Evolutionary conservation across 2,329 filamentous ascomycete genomes (phyloP).

Genomic region (Pleurostoma richardsiae): DNA sequence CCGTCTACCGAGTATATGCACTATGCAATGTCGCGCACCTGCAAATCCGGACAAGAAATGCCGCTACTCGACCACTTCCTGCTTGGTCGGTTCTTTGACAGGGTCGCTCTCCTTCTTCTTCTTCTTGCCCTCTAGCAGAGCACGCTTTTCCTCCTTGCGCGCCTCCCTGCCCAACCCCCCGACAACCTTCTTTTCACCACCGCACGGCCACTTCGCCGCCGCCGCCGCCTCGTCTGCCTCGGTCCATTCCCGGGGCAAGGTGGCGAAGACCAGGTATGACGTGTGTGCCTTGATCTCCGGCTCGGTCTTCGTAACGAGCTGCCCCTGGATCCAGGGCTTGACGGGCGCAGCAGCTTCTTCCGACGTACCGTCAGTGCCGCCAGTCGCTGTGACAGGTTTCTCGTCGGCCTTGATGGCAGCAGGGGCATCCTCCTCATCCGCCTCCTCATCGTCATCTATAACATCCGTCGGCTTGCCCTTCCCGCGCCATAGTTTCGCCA

Average conservation of each 20-base stretch:
- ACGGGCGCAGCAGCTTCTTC: not conserved
- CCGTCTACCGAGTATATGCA: no score
- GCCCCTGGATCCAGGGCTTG: slow-evolving; percentile 70
- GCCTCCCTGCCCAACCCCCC: slow-evolving; percentile 48
- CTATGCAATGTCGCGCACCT: no score
- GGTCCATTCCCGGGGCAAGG: slow-evolving; percentile 82
- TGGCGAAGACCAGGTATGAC: slow-evolving; percentile 91
- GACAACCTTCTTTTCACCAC: slow-evolving; percentile 45
- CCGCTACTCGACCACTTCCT: no score
- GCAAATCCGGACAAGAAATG: no score
- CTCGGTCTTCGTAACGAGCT: slow-evolving; percentile 75
- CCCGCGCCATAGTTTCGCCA: slow-evolving; percentile 15
- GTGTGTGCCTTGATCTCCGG: slow-evolving; percentile 92
- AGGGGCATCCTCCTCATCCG: slow-evolving; percentile 5
- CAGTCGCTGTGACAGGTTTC: not conserved
- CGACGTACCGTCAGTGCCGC: slow-evolving; percentile 4
- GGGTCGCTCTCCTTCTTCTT: slow-evolving; percentile 24
- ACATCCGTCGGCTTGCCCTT: slow-evolving; percentile 6
- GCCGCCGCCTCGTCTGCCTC: slow-evolving; percentile 73
- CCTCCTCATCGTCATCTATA: slow-evolving; percentile 15
- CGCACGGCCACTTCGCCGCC: slow-evolving; percentile 58
- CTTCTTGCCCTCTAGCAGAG: slow-evolving; percentile 42
- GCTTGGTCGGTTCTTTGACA: no score
- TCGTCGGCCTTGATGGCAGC: slow-evolving; percentile 16
- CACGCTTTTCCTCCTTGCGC: slow-evolving; percentile 52